Conservation (phyloP, 208 protist genomes). For the Leishmania lainsoni region DNA sequence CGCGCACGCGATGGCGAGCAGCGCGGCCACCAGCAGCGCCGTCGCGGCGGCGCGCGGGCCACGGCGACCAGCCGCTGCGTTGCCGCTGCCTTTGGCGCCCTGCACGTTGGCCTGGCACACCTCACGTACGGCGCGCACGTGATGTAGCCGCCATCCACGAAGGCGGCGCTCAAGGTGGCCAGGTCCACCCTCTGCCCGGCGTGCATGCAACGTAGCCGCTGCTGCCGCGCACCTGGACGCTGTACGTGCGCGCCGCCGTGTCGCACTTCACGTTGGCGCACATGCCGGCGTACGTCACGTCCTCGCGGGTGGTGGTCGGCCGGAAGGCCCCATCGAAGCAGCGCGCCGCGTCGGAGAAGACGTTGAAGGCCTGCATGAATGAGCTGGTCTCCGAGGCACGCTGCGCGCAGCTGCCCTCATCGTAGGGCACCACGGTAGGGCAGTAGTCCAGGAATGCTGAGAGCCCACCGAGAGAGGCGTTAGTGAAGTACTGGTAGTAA, state of each 20-base stretch:
- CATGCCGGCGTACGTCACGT: neutral
- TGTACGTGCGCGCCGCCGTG: neutral
- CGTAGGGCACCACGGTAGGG: slow-evolving; percentile 6
- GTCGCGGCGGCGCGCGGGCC: too few species aligned
- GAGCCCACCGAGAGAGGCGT: slow-evolving; percentile 15
- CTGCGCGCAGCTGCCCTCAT: neutral
- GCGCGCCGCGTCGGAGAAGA: slow-evolving; percentile 3
- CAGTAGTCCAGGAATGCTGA: slow-evolving; percentile 55
- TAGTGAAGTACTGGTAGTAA: slow-evolving; percentile 58
- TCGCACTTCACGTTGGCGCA: slow-evolving; percentile 1
- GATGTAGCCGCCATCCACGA: neutral
- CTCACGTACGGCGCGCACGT: neutral
- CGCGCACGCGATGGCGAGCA: too few species aligned
- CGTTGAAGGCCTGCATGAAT: slow-evolving; percentile 4
- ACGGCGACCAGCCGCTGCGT: too few species aligned
- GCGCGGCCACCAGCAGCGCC: too few species aligned
- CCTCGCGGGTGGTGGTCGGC: slow-evolving; percentile 36
- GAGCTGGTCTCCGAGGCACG: too few species aligned
- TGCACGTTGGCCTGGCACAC: neutral
- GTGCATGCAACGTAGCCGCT: neutral
- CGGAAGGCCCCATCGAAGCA: neutral
- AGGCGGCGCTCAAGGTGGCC: neutral
- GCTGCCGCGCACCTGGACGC: neutral
- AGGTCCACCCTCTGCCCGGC: neutral
- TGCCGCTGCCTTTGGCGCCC: neutral